A percentile compares a stretch with the other conserved stretches of the same genome.
Evolutionary conservation across 1,284 basidiomycete genomes (phyloP).

Genomic region (Sanghuangporus sanghuang): DNA sequence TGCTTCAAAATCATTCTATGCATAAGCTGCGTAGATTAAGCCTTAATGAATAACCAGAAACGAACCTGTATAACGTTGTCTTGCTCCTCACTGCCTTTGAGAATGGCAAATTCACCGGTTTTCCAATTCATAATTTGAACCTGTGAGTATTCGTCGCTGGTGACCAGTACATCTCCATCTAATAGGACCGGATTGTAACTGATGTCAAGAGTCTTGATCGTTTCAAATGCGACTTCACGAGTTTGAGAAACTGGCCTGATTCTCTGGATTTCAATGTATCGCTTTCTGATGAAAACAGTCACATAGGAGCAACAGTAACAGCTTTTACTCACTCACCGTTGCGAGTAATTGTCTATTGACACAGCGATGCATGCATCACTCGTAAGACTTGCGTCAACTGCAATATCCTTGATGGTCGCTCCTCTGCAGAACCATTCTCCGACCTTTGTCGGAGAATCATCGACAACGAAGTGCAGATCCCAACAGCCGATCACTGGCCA

Average conservation of each 20-base stretch:
- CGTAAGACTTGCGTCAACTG: constrained; percentile 39
- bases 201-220: constrained; percentile 27
- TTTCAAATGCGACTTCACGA: constrained; percentile 19
- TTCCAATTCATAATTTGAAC: constrained; percentile 52
- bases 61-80: constrained; percentile 23
- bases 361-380: constrained; percentile 45
- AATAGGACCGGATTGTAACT: neutral
- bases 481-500: constrained; percentile 53
- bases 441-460: constrained; percentile 23
- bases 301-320: constrained; percentile 15
- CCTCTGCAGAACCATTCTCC: constrained; percentile 50
- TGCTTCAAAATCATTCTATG: constrained; percentile 21
- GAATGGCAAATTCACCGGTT: constrained; percentile 37
- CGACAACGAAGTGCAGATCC: constrained; percentile 30
- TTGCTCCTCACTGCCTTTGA: constrained; percentile 34
- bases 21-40: constrained; percentile 16
- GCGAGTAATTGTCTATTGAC: constrained; percentile 32
- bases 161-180: constrained; percentile 43
- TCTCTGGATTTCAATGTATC: constrained; percentile 15
- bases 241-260: constrained; percentile 17
- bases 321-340: constrained; percentile 32
- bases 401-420: constrained; percentile 36
- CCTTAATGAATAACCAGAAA: neutral
- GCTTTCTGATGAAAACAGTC: constrained; percentile 17
- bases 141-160: constrained; percentile 45